Percentiles rank a stretch among this genome's conserved stretches.
Evolutionary conservation across 176 grass and related monocot genomes (phyloP).

Genomic region (Raddia distichophylla): DNA sequence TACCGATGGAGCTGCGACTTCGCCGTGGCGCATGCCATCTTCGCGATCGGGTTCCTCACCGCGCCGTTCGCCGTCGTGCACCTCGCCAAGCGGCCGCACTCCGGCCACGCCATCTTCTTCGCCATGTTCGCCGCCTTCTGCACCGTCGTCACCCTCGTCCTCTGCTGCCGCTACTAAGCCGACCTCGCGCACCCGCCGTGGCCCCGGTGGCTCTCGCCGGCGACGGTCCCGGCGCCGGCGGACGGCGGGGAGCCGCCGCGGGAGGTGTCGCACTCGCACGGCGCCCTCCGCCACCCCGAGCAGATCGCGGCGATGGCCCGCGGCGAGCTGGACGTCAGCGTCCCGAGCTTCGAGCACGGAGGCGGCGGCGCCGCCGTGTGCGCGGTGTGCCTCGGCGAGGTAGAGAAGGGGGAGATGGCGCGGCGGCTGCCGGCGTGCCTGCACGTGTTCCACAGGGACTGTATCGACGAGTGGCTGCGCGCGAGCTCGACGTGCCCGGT

Average conservation of each 20-base stretch:
- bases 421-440: conserved; percentile 46
- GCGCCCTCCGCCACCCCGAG: conserved; percentile 8
- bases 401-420: conserved; percentile 44
- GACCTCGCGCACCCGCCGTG: conserved; percentile 39
- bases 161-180: conserved; percentile 53
- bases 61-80: conserved; percentile 32
- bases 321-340: neutral
- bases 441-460: conserved; percentile 60
- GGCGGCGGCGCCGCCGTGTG: conserved; percentile 35
- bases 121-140: conserved; percentile 28
- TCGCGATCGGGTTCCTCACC: conserved; percentile 42
- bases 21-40: conserved; percentile 41
- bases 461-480: conserved; percentile 52
- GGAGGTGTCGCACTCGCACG: neutral
- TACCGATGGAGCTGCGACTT: conserved; percentile 50
- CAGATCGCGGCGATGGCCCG: conserved; percentile 23
- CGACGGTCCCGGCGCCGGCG: too few relatives aligned
- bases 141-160: conserved; percentile 32
- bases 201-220: conserved; percentile 22
- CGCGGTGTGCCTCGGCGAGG: conserved; percentile 53
- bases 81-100: conserved; percentile 25
- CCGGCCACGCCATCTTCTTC: conserved; percentile 31
- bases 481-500: conserved; percentile 50
- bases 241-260: neutral
- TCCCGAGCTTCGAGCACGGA: conserved; percentile 45